These are phyloP conservation scores for Hygrophoropsis aurantiaca DNA, from an alignment of 768 basidiomycete genomes.

Conservation along the genomic window DNA sequence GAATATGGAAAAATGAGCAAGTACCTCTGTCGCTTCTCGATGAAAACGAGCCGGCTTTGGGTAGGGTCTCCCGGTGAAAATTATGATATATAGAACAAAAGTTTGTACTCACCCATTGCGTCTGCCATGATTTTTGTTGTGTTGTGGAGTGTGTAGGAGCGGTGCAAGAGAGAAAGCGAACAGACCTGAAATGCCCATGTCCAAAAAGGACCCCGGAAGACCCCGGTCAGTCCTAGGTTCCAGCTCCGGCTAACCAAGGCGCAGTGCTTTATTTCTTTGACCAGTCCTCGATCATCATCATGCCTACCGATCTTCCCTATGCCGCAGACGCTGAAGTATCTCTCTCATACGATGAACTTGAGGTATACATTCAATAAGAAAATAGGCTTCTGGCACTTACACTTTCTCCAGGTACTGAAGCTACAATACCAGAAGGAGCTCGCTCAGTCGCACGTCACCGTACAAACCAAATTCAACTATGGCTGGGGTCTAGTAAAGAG, in stretches of 20 bases:
- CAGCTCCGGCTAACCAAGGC: constrained; percentile 5
- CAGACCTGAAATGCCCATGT: constrained; percentile 21
- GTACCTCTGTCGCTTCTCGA: constrained; percentile 33
- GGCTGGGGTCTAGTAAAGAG: constrained; percentile 97
- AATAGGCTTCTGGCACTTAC: no score
- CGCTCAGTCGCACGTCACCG: constrained; percentile 78
- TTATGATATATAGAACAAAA: constrained; percentile 12
- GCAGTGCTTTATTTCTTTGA: neutral
- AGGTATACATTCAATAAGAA: no score
- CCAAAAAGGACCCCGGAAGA: constrained; percentile 8
- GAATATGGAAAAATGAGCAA: constrained; percentile 36
- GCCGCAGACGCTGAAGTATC: constrained; percentile 93
- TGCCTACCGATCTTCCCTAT: constrained; percentile 88
- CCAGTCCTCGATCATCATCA: constrained; percentile 27
- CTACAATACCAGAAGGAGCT: constrained; percentile 89
- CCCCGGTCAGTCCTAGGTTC: no score
- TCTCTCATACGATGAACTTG: constrained; percentile 85
- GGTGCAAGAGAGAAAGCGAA: constrained; percentile 8
- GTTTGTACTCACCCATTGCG: constrained; percentile 51
- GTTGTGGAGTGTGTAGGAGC: constrained; percentile 23
- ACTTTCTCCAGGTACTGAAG: constrained; percentile 89
- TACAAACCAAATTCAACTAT: constrained; percentile 97
- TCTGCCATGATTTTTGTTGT: constrained; percentile 43
- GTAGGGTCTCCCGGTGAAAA: constrained; percentile 26
- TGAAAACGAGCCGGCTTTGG: constrained; percentile 27